phyloP scores from a whole-genome alignment of 441 rosid species.

The Pelargonium citronellum region DNA sequence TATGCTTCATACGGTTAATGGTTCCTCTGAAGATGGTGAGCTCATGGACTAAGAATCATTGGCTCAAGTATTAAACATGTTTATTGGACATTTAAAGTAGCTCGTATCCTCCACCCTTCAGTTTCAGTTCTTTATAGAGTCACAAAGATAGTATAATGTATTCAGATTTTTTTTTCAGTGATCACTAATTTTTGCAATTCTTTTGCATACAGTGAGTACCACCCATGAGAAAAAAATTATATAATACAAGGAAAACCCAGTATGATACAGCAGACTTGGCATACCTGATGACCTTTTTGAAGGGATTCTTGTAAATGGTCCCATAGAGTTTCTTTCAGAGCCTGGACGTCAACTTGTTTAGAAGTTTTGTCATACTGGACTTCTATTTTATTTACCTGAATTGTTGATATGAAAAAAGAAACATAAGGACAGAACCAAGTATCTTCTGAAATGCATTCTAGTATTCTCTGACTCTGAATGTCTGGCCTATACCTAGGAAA shows the following conservation, averaged over 20 bases:
- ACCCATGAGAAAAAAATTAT: no score
- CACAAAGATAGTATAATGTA: not conserved
- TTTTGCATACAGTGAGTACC: no score
- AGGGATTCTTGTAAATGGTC: slow-evolving; percentile 53
- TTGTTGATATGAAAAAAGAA: slow-evolving; percentile 14
- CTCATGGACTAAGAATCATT: not conserved
- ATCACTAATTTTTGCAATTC: no score
- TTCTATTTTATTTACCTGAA: slow-evolving; percentile 73
- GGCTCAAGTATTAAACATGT: not conserved
- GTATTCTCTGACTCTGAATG: no score
- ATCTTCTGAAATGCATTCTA: no score
- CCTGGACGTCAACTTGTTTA: slow-evolving; percentile 89
- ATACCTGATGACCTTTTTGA: slow-evolving; percentile 40
- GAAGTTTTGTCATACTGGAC: slow-evolving; percentile 79
- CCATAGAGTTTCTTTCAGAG: slow-evolving; percentile 82
- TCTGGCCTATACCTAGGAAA: no score
- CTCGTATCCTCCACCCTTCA: no score
- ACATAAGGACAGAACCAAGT: slow-evolving; percentile 1
- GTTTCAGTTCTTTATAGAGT: not conserved
- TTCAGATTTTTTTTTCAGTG: not conserved
- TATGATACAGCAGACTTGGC: not conserved
- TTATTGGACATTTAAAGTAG: not conserved
- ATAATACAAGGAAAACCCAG: not conserved
- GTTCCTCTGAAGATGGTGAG: not conserved
- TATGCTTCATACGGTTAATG: not conserved